Conservation (phyloP, 2,329 filamentous ascomycete species). For the Penicillium thymicola region DNA sequence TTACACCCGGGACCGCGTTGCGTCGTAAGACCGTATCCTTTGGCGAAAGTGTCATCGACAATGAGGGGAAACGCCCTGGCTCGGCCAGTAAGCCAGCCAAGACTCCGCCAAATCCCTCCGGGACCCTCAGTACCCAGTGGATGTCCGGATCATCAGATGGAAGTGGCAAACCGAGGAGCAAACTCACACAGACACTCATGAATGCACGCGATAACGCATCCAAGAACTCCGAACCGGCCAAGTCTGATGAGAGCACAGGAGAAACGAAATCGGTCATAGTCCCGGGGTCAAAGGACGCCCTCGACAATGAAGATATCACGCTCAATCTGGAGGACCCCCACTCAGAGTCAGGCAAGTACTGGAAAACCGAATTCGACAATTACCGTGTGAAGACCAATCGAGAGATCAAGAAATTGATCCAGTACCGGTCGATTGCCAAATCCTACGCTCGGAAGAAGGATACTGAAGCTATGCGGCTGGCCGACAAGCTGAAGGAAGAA, state of each 20-base stretch:
- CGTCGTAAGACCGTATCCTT: slow-evolving; percentile 62
- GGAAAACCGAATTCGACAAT: slow-evolving; percentile 59
- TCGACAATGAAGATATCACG: slow-evolving; percentile 46
- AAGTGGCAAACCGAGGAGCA: slow-evolving; percentile 37
- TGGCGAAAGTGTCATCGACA: slow-evolving; percentile 55
- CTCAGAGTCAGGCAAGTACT: slow-evolving; percentile 59
- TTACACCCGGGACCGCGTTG: slow-evolving; percentile 58
- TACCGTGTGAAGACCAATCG: slow-evolving; percentile 57
- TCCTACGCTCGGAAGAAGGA: slow-evolving; percentile 60
- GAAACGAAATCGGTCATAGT: slow-evolving; percentile 8
- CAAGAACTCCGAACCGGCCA: slow-evolving; percentile 21
- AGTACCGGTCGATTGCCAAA: slow-evolving; percentile 58
- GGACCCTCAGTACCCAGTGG: slow-evolving; percentile 48
- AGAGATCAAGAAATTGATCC: slow-evolving; percentile 59
- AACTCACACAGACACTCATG: slow-evolving; percentile 40
- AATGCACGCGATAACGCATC: slow-evolving; percentile 39
- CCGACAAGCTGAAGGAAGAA: slow-evolving; percentile 53
- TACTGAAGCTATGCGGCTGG: slow-evolving; percentile 51
- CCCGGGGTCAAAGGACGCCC: slow-evolving; percentile 24
- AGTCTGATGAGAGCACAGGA: slow-evolving; percentile 11
- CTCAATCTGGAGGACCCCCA: slow-evolving; percentile 54
- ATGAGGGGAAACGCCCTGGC: slow-evolving; percentile 50
- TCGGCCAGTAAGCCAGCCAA: slow-evolving; percentile 45
- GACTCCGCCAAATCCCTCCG: slow-evolving; percentile 46
- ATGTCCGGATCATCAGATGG: slow-evolving; percentile 33